Base-by-base conservation (phyloP, 257 asterid species). In the Schizonepeta tenuifolia region DNA sequence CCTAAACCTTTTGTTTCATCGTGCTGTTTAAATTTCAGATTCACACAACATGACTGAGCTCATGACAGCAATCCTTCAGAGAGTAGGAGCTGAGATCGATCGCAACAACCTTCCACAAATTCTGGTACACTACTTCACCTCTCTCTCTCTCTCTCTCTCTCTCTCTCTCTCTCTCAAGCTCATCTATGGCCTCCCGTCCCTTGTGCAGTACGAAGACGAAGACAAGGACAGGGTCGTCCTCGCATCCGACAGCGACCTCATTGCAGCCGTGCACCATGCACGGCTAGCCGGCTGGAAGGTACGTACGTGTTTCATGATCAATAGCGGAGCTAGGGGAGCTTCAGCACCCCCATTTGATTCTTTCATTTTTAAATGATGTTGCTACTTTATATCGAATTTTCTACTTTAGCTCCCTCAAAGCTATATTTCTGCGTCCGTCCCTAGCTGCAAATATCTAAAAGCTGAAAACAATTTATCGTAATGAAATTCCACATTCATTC, bases 261-360 rank as follows among this genome's bases (percentile, higher is more conserved):
- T 78, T 72, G 96, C 96, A 5, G 99, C 99, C 26, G 83, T 95
- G 47, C 88, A 87, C 78, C 98, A 95, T 67, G 99, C 99, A 61
- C 85, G 82, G 87, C 83, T 79, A 21, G 88, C 84, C 41, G 99
- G 98, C 61, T 95, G 99, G 99, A 95, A 91, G 98, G 98, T 94
- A 86, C 59, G 64, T 20, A 9, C n/a, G n/a, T n/a, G 31, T 59
- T 33, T 11, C 12, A 12, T 11, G 9, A 20, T 22, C 2, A 11
- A 26, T 20, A 54, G n/a, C 35, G 1, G 43, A 9, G 12, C 43
- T 38, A 38, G 43, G 43, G 43, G 43, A 3, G 43, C 43, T 38
- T 38, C 43, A 3, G 43, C 43, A 38, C 43, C 43, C 43, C 12
- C 41, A 36, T 36, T 10, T 2, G 10, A 36, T 35, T 35, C 4